Percentiles rank a stretch among this genome's conserved stretches.
These are phyloP conservation scores for Grigorovia jiainica DNA, from an alignment of 805 yeast genomes.

Conservation along the genomic window DNA sequence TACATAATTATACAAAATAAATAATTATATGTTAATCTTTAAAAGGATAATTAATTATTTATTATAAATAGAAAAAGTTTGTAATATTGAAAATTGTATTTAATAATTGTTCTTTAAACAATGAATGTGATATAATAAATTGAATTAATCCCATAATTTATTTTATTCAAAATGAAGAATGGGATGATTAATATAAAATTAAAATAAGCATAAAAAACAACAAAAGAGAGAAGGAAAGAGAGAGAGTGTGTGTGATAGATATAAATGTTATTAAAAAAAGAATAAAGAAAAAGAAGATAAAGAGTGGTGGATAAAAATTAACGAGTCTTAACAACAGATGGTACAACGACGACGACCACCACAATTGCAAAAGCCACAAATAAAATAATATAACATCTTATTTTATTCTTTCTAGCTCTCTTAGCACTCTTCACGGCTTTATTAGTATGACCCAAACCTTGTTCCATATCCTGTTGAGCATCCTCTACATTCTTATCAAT, in stretches of 20 bases:
- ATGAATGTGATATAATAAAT: no score
- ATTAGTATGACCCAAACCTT: conserved; percentile 88
- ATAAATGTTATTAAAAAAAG: no score
- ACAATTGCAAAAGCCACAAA: conserved; percentile 51
- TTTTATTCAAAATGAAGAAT: no score
- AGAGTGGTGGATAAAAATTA: conserved; percentile 1
- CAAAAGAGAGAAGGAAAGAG: no score
- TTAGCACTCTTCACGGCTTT: conserved; percentile 83
- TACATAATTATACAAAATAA: background rate
- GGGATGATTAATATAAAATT: no score
- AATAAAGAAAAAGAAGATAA: conserved; percentile 3
- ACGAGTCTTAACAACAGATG: conserved; percentile 28
- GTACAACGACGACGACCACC: conserved; percentile 58
- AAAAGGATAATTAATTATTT: no score
- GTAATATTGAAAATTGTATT: no score
- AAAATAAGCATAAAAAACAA: no score
- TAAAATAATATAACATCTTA: conserved; percentile 69
- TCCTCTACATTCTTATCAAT: conserved; percentile 69
- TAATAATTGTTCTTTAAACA: no score
- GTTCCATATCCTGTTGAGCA: conserved; percentile 87
- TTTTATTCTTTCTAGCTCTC: conserved; percentile 83
- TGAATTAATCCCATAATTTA: no score
- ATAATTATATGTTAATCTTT: background rate
- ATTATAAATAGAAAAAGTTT: no score
- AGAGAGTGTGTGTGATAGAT: no score